Conservation (phyloP, 768 basidiomycete genomes). For the Leccinum imitatum region DNA sequence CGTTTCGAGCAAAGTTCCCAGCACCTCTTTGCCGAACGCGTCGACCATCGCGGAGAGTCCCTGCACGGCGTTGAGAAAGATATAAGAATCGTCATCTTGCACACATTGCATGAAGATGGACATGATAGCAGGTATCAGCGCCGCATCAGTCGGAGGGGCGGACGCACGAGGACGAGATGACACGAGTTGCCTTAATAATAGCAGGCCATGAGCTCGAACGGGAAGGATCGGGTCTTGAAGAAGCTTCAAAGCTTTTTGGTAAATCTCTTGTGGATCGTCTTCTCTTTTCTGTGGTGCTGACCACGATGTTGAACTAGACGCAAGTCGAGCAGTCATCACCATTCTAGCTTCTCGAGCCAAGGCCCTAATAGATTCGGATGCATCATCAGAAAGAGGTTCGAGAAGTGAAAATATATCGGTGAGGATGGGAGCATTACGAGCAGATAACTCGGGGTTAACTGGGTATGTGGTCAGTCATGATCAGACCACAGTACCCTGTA, state of each 20-base stretch:
- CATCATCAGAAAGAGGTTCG: constrained; percentile 51
- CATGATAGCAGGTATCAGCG: constrained; percentile 78
- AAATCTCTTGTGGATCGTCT: constrained; percentile 56
- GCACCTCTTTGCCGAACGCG: constrained; percentile 60
- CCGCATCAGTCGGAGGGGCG: constrained; percentile 43
- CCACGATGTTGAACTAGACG: constrained; percentile 49
- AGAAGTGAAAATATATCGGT: constrained; percentile 70
- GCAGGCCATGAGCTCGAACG: constrained; percentile 89
- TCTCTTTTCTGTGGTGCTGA: constrained; percentile 16
- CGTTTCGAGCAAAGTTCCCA: constrained; percentile 61
- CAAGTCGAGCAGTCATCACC: constrained; percentile 79
- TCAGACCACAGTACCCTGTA: background rate
- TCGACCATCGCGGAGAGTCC: constrained; percentile 88
- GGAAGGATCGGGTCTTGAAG: constrained; percentile 91
- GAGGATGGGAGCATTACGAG: constrained; percentile 59
- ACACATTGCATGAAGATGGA: constrained; percentile 83
- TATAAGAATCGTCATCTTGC: constrained; percentile 93
- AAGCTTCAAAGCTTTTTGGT: constrained; percentile 84
- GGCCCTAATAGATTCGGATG: constrained; percentile 48
- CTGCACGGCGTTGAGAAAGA: constrained; percentile 90
- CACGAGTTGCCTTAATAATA: constrained; percentile 79
- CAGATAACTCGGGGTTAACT: constrained; percentile 60
- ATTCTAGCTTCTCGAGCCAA: constrained; percentile 78
- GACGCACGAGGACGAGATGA: constrained; percentile 29
- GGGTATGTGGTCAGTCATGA: constrained; percentile 2